A percentile compares a stretch with the other conserved stretches of the same genome.
phyloP scores from a whole-genome alignment of 83 land plant genomes.

The Picea abies region DNA sequence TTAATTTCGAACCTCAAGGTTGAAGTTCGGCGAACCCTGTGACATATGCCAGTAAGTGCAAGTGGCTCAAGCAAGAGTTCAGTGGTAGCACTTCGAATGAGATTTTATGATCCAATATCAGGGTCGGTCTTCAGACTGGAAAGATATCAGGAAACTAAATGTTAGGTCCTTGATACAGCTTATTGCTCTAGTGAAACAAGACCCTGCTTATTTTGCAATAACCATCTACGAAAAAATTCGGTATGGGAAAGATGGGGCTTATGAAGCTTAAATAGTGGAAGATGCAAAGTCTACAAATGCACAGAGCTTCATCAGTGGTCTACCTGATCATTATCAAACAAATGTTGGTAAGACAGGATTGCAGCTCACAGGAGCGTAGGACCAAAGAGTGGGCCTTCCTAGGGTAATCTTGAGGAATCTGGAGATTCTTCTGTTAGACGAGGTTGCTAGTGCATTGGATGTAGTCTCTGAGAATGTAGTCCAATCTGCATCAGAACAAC shows the following conservation, averaged over 20 bases:
- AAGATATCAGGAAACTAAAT: slow-evolving; percentile 33
- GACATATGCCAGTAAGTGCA: slow-evolving; percentile 42
- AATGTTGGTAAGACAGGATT: slow-evolving; percentile 54
- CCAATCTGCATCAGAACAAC: slow-evolving; percentile 54
- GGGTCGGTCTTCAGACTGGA: slow-evolving; percentile 66
- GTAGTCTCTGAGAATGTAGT: slow-evolving; percentile 48
- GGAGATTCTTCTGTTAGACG: slow-evolving; percentile 54
- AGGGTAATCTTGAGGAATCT: slow-evolving; percentile 52
- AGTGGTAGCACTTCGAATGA: slow-evolving; percentile 57
- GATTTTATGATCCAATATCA: slow-evolving; percentile 76
- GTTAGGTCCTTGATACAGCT: slow-evolving; percentile 37
- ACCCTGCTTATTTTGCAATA: slow-evolving; percentile 50
- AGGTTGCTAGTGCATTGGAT: slow-evolving; percentile 72
- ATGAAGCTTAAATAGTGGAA: slow-evolving; percentile 43
- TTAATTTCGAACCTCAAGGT: no score
- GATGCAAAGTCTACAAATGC: slow-evolving; percentile 59
- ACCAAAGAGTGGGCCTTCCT: slow-evolving; percentile 67
- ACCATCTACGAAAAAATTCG: slow-evolving; percentile 49
- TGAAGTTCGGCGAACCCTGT: no score
- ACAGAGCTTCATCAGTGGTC: slow-evolving; percentile 38
- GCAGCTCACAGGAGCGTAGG: slow-evolving; percentile 69
- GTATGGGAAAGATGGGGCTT: slow-evolving; percentile 44
- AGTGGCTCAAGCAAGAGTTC: slow-evolving; percentile 93
- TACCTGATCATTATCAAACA: slow-evolving; percentile 42
- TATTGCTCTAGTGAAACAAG: slow-evolving; percentile 51